Conservation (phyloP, 2,329 filamentous ascomycete species). For the Gaeumannomyces tritici region DNA sequence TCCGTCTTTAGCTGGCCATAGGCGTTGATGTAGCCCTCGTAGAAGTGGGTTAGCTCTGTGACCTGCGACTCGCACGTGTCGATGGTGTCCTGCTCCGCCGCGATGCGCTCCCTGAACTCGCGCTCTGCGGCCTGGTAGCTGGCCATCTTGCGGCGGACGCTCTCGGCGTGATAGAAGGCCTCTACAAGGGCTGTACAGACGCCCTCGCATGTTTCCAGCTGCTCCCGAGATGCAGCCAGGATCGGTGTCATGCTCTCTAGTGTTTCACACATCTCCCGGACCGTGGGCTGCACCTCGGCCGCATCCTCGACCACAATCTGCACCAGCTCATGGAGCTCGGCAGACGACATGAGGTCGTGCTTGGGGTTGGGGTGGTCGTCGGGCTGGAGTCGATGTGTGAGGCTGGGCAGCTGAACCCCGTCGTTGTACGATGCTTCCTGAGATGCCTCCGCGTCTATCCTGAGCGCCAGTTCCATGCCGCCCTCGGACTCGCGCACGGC, state of each 20-base stretch:
- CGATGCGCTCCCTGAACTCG: slow-evolving; percentile 60
- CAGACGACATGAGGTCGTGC: slow-evolving; percentile 61
- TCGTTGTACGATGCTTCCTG: slow-evolving; percentile 20
- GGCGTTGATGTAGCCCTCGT: slow-evolving; percentile 74
- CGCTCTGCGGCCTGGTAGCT: slow-evolving; percentile 54
- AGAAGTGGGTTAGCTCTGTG: slow-evolving; percentile 68
- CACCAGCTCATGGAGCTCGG: slow-evolving; percentile 76
- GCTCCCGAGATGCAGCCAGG: slow-evolving; percentile 51
- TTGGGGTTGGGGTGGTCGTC: slow-evolving; percentile 23
- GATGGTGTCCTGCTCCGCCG: slow-evolving; percentile 63
- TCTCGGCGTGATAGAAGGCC: slow-evolving; percentile 57
- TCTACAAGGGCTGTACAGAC: slow-evolving; percentile 49
- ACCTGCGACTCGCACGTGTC: slow-evolving; percentile 64
- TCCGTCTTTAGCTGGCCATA: slow-evolving; percentile 83
- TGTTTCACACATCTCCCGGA: slow-evolving; percentile 63
- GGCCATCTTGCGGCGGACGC: slow-evolving; percentile 56
- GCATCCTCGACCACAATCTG: slow-evolving; percentile 67
- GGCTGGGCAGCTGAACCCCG: slow-evolving; percentile 39
- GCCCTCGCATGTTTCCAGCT: slow-evolving; percentile 47
- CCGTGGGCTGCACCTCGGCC: slow-evolving; percentile 54
- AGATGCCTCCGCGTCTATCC: slow-evolving; percentile 50
- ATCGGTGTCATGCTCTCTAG: slow-evolving; percentile 69
- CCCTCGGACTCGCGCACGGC: slow-evolving; percentile 86
- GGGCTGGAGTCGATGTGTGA: slow-evolving; percentile 36
- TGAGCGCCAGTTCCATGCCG: slow-evolving; percentile 58